phyloP scores from a whole-genome alignment of 257 asterid genomes.

The Nicotiana paniculata region DNA sequence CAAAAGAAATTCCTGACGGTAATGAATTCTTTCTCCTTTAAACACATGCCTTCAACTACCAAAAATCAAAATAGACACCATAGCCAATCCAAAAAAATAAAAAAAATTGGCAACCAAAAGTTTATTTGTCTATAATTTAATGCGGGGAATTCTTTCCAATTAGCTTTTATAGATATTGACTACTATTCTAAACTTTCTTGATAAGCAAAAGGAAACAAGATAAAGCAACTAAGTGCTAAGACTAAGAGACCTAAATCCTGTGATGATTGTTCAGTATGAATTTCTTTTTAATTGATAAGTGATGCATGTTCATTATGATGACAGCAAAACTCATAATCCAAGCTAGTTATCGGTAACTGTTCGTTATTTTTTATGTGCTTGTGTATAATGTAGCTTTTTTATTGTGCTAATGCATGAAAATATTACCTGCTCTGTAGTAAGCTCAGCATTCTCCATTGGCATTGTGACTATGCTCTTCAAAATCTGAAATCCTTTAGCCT shows the following conservation, averaged over 20 bases:
- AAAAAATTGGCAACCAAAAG: neutral
- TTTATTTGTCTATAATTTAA: neutral
- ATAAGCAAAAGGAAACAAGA: neutral
- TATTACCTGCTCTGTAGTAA: conserved; percentile 53
- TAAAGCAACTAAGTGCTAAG: neutral
- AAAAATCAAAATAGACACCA: neutral
- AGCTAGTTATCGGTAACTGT: neutral
- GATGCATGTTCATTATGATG: neutral
- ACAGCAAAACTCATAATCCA: neutral
- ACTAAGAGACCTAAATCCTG: neutral
- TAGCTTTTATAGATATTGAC: neutral
- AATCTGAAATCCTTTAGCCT: conserved; percentile 16
- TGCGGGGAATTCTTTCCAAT: neutral
- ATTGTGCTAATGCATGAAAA: neutral
- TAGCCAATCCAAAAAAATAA: neutral
- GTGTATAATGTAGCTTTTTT: neutral
- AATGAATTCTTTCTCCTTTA: neutral
- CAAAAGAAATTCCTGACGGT: neutral
- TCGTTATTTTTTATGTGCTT: neutral
- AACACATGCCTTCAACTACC: neutral
- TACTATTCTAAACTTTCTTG: neutral
- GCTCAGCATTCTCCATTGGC: conserved; percentile 48
- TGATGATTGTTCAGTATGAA: no score
- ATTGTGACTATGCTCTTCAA: conserved; percentile 20
- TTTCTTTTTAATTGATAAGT: no score